Base-by-base conservation (phyloP, 306 rosid genomes). In the Oxytropis ochrocephala region DNA sequence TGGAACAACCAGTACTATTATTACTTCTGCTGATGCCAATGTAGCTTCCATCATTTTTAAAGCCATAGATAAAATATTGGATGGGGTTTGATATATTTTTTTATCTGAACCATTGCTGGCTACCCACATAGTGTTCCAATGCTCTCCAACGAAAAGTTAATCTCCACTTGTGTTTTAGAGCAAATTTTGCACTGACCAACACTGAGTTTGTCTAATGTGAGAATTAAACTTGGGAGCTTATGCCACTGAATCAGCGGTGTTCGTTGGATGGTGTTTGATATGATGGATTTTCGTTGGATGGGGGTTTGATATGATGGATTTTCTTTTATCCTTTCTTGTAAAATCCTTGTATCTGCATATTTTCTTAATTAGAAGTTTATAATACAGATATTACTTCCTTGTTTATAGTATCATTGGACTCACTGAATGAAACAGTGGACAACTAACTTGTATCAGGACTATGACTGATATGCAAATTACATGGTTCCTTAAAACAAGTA, bases 41-140 rank as follows among this genome's bases (percentile, higher is more conserved):
- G 71, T 82, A 19, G 89, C 90, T 39, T 79, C 86, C 9, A 39
- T 35, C 0, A 82, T 93, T 75, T 88, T 80, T 50, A 75, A 83
- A 61, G 89, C 85, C 38, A 33, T 90, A 47, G 86, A 72, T 54
- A 72, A 57, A 17, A 55, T 85, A 58, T 64, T 86, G 64, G 84
- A 76, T 11, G 87, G 84, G 21, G 56, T 85, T 55, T 86, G 69
- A 69, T 61, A 30, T 19, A n/a, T n/a, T n/a, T n/a, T n/a, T n/a
- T n/a, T n/a, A n/a, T n/a, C n/a, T n/a, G n/a, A n/a, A n/a, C n/a
- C n/a, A n/a, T n/a, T n/a, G n/a, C n/a, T n/a, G n/a, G n/a, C n/a
- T n/a, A n/a, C n/a, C n/a, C n/a, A n/a, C n/a, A n/a, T n/a, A n/a
- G n/a, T n/a, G n/a, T n/a, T n/a, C n/a, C n/a, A n/a, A n/a, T n/a